Evolutionary conservation across 169 alveolate species (phyloP), one percentile per base, ranked within the genome.

Genomic region (Eimeria zaria): DNA sequence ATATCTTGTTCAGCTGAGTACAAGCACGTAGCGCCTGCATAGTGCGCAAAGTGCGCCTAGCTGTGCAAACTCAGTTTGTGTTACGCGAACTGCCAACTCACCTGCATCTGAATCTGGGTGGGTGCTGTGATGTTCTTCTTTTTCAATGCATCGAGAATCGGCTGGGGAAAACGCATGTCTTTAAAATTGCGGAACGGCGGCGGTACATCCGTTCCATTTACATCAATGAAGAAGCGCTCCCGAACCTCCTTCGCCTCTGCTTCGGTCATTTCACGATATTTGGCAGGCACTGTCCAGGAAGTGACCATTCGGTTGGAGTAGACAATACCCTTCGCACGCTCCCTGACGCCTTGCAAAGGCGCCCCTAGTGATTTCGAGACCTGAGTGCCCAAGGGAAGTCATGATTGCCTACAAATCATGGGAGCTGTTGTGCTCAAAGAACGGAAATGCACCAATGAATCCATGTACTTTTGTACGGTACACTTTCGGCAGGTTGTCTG

Each of bases 31-130:
- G 36, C 7, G 18, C 53, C 46, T 81, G 18, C 36, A 20, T 36
- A 18, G 55, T 48, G 74, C 69, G 27, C 73, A 5, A n/a, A 48
- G 41, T 30, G n/a, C n/a, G n/a, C n/a, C n/a, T n/a, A n/a, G n/a
- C n/a, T n/a, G n/a, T 6, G 89, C 53, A 22, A 22, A 11, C 46
- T 30, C 67, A 46, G 46, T 4, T 39, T n/a, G 9, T 27, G 27
- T 16, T 33, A 1, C 7, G 69, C 53, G 44, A 55, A 33, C 53
- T 44, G 39, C 36, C 27, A 6, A 20, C 87, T 60, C 69, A 83
- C 96, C 67, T 93, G 97, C 99, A 98, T 99, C 97, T 99, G 99
- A 69, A 99, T 98, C 85, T 99, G 99, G 22, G 99, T 98, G 33
- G 99, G 99, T 58, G 97, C 97, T 39, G 96, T 94, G 84, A 99